phyloP scores from a whole-genome alignment of 805 yeast genomes.

The Lachancea meyersii region DNA sequence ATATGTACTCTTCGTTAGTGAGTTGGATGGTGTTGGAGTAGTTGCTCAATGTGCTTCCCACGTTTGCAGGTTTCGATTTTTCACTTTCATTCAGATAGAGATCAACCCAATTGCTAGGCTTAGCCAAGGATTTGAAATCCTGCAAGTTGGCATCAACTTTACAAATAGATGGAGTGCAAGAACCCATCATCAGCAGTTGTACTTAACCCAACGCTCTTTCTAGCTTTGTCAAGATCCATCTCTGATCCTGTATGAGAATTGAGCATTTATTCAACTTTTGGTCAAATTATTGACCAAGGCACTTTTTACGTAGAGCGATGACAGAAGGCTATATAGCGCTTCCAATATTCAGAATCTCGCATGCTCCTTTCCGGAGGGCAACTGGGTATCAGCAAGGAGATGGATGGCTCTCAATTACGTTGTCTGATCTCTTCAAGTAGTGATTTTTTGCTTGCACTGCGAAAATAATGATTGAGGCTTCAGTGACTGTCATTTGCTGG shows the following conservation, averaged over 20 bases:
- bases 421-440: no score
- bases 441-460: no score
- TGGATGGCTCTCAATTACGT: no score
- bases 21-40: slow-evolving; percentile 21
- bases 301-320: background rate
- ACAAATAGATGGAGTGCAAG: slow-evolving; percentile 15
- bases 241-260: background rate
- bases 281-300: background rate
- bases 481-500: no score
- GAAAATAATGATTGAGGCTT: no score
- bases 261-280: background rate
- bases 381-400: no score
- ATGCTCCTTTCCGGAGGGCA: no score
- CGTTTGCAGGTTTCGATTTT: slow-evolving; percentile 2
- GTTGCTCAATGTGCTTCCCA: slow-evolving; percentile 12
- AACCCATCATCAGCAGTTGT: background rate
- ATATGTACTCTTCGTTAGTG: slow-evolving; percentile 18
- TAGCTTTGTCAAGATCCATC: background rate
- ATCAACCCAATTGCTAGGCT: slow-evolving; percentile 14
- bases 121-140: slow-evolving; percentile 13
- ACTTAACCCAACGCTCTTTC: background rate
- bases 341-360: no score
- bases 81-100: slow-evolving; percentile 14
- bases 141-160: slow-evolving; percentile 26
- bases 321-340: background rate